Base-by-base conservation (phyloP, 331 rosid genomes). In the Acacia pycnantha region DNA sequence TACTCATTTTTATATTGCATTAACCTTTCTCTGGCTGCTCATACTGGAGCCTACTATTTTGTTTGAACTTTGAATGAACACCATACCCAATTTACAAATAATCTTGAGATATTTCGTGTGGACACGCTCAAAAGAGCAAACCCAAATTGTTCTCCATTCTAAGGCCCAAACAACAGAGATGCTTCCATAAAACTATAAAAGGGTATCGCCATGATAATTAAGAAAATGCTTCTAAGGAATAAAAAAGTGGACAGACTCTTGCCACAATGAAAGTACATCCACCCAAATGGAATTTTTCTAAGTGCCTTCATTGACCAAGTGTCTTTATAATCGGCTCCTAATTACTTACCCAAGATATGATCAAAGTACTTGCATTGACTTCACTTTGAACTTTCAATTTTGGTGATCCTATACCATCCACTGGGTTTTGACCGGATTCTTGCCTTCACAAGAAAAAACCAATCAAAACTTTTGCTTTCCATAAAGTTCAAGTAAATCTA, bases 361-460 rank as follows among this genome's bases (percentile, higher is more conserved):
- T 56, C 72, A 33, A 43, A 29, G 5, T 24, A 26, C 43, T 61
- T 8, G 53, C 14, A 73, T 83, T 83, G 85, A 83, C 85, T 56
- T 76, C 27, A 35, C 70, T 66, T 71, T 74, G 56, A 64, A 76
- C 48, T 46, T 76, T 66, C 61, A 76, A 61, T 22, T 44, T 3
- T 2, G 56, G 51, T 53, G 41, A 19, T 66, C 50, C 22, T 16
- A 65, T 50, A 53, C 73, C 59, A 80, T 59, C 33, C 66, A 59
- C 66, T 79, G 77, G 86, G 77, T 53, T 80, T 83, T 83, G 89
- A 86, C 87, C 76, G 56, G 73, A 43, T 37, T 33, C 48, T 67
- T 67, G 15, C 47, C 22, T 33, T 33, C 44, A 37, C 22, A 15
- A 16, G 44, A 33, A 31, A 43, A 59, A 31, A 14, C 11, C 47